These are phyloP conservation scores for Ceratocystis huliohia DNA, from an alignment of 2,329 filamentous ascomycete genomes.

Conservation along the genomic window DNA sequence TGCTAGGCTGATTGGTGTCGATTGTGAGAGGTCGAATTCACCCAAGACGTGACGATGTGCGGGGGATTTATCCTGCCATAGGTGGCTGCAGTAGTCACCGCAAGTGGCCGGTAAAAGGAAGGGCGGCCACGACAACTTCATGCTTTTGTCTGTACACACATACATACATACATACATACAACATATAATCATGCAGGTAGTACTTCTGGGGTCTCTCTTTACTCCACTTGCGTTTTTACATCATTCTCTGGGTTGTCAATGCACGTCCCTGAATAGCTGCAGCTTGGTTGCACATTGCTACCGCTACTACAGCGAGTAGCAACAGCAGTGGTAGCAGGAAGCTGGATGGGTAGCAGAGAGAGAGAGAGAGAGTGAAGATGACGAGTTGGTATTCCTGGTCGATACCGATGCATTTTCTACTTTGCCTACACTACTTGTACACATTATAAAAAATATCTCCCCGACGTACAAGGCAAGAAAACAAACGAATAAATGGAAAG, in stretches of 20 bases:
- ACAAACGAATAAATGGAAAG: too few species aligned
- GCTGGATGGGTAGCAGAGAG: too few species aligned
- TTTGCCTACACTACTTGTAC: too few species aligned
- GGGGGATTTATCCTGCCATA: not conserved
- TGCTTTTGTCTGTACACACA: not conserved
- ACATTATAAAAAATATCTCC: too few species aligned
- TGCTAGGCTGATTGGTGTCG: not conserved
- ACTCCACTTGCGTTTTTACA: not conserved
- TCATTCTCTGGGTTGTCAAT: not conserved
- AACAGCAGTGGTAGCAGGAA: not conserved
- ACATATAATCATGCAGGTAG: not conserved
- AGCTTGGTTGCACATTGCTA: not conserved
- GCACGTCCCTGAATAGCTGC: constrained; percentile 4
- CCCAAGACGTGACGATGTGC: not conserved
- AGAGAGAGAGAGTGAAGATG: too few species aligned
- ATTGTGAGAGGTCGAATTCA: not conserved
- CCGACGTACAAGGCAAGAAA: too few species aligned
- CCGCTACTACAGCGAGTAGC: not conserved
- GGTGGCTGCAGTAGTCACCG: too few species aligned
- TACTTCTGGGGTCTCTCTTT: not conserved
- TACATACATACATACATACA: not conserved
- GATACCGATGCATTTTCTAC: too few species aligned
- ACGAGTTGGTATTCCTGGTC: too few species aligned
- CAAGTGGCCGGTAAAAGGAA: too few species aligned
- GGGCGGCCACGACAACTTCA: too few species aligned